These are phyloP conservation scores for Orbilia oligospora DNA, from an alignment of 2,329 filamentous ascomycete species.

Conservation along the genomic window DNA sequence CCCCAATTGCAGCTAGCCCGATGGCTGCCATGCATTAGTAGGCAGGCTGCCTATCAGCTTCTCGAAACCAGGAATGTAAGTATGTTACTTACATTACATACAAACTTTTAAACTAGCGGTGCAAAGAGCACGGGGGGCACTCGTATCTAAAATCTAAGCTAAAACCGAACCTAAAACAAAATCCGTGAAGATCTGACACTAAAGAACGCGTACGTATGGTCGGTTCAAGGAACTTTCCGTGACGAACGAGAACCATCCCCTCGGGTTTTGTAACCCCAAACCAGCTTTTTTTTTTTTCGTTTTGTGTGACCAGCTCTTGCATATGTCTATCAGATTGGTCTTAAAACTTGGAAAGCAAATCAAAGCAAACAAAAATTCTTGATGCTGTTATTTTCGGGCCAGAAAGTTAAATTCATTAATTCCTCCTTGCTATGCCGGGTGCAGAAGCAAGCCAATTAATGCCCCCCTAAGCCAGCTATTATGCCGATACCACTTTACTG, in stretches of 20 bases:
- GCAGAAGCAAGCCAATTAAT: slow-evolving; percentile 39
- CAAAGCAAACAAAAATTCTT: slow-evolving; percentile 14
- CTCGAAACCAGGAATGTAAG: slow-evolving; percentile 35
- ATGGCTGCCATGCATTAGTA: slow-evolving; percentile 50
- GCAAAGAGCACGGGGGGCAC: slow-evolving; percentile 20
- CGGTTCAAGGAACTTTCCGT: slow-evolving; percentile 26
- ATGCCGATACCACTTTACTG: slow-evolving; percentile 26
- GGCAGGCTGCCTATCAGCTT: slow-evolving; percentile 54
- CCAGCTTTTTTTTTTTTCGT: slow-evolving; percentile 3
- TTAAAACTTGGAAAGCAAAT: slow-evolving; percentile 45
- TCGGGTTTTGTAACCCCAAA: slow-evolving; percentile 58
- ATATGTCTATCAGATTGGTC: slow-evolving; percentile 58
- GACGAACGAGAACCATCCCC: slow-evolving; percentile 37
- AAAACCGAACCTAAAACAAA: slow-evolving; percentile 38
- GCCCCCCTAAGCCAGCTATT: slow-evolving; percentile 16
- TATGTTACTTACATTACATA: no score
- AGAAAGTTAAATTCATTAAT: slow-evolving; percentile 12
- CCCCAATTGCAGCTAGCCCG: slow-evolving; percentile 34
- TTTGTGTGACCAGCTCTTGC: slow-evolving; percentile 49
- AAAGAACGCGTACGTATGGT: slow-evolving; percentile 16
- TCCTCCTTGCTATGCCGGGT: slow-evolving; percentile 31
- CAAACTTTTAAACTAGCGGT: slow-evolving; percentile 3
- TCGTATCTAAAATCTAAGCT: slow-evolving; percentile 23
- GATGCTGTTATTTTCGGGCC: slow-evolving; percentile 21
- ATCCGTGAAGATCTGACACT: slow-evolving; percentile 35